phyloP scores from a whole-genome alignment of 371 early-diverging fungal genomes.

The Syncephalastrum racemosum region DNA sequence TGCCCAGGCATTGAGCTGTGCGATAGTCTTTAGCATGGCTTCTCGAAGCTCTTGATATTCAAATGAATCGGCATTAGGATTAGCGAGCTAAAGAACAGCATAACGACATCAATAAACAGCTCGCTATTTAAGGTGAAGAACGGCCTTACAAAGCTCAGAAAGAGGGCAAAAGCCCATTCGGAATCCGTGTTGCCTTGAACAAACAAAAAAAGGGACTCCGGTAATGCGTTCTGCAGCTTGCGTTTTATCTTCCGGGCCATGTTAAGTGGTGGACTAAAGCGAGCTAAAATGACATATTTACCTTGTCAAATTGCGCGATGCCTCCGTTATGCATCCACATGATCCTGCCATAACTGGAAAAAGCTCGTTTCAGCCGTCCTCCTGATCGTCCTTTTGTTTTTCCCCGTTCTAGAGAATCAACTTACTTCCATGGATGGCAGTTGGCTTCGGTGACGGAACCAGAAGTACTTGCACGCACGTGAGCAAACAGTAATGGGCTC shows the following conservation, averaged over 20 bases:
- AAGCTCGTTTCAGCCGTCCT: conserved; percentile 7
- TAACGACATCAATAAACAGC: not conserved
- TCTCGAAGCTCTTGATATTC: conserved; percentile 58
- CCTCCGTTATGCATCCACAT: conserved; percentile 93
- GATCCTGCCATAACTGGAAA: conserved; percentile 62
- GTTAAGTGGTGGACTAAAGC: not conserved
- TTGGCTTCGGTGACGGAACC: conserved; percentile 83
- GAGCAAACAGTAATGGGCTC: conserved; percentile 80
- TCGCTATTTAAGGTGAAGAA: not conserved
- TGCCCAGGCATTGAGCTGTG: conserved; percentile 67
- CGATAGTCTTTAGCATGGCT: conserved; percentile 79
- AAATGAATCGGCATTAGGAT: conserved; percentile 53
- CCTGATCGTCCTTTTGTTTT: conserved; percentile 1
- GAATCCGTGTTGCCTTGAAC: conserved; percentile 87
- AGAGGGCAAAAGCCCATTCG: conserved; percentile 86
- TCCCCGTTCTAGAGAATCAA: conserved; percentile 1
- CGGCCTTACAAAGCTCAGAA: conserved; percentile 66
- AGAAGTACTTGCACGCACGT: conserved; percentile 81
- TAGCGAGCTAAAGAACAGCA: conserved; percentile 44
- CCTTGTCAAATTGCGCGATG: conserved; percentile 71
- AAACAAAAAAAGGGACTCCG: conserved; percentile 68
- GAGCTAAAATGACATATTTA: conserved; percentile 22
- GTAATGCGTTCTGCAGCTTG: conserved; percentile 59
- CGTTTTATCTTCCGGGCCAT: conserved; percentile 62
- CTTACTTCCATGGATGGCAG: conserved; percentile 77